Conservation (phyloP, 2,329 filamentous ascomycete species). For the Elsinoe necatrix region DNA sequence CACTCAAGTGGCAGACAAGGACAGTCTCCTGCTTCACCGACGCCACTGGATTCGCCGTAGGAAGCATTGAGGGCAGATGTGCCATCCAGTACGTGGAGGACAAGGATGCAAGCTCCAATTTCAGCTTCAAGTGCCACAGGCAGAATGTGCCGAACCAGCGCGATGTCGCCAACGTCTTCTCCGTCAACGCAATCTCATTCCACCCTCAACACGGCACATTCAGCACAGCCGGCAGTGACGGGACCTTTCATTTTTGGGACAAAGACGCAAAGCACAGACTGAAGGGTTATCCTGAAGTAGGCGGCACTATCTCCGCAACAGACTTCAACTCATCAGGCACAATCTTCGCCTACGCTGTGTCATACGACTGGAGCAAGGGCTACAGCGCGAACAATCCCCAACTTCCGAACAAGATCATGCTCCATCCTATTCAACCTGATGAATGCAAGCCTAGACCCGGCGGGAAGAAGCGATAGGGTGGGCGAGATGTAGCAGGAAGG, state of each 20-base stretch:
- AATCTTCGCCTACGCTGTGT: constrained; percentile 58
- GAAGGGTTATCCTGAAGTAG: constrained; percentile 56
- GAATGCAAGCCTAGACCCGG: constrained; percentile 45
- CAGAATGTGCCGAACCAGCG: constrained; percentile 55
- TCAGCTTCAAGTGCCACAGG: constrained; percentile 98
- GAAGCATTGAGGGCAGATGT: constrained; percentile 92
- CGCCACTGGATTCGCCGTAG: constrained; percentile 83
- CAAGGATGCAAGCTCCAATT: constrained; percentile 80
- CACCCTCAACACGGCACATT: constrained; percentile 97
- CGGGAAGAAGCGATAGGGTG: constrained; percentile 37
- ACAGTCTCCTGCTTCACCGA: constrained; percentile 94
- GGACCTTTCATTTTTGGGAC: constrained; percentile 96
- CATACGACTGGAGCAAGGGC: constrained; percentile 98
- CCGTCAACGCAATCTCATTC: constrained; percentile 96
- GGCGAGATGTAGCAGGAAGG: neutral
- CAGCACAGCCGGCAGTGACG: constrained; percentile 88
- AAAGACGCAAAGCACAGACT: constrained; percentile 46
- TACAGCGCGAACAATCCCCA: constrained; percentile 70
- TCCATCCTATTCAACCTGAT: constrained; percentile 41
- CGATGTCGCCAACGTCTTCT: constrained; percentile 80
- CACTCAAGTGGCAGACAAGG: constrained; percentile 95
- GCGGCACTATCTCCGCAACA: constrained; percentile 77
- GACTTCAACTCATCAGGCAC: constrained; percentile 81
- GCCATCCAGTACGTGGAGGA: constrained; percentile 98
- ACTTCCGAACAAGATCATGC: constrained; percentile 43